These are phyloP conservation scores for Diaporthe sp. DNA, from an alignment of 2,329 filamentous ascomycete genomes.

Conservation along the genomic window DNA sequence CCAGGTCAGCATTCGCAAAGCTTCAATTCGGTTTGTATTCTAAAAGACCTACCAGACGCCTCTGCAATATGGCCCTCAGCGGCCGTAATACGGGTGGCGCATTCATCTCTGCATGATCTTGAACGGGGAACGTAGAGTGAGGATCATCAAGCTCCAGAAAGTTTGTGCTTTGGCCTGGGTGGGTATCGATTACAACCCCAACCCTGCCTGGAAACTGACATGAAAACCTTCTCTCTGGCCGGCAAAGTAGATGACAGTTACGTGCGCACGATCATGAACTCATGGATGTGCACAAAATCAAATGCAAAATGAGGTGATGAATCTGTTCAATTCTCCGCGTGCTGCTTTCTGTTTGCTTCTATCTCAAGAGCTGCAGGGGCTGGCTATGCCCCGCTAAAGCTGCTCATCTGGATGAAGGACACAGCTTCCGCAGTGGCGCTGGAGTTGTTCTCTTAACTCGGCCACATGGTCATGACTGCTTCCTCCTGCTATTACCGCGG, in stretches of 20 bases:
- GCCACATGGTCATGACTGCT: slow-evolving; percentile 3
- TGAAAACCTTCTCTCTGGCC: neutral
- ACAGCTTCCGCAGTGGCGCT: neutral
- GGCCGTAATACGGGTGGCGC: slow-evolving; percentile 54
- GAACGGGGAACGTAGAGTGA: slow-evolving; percentile 29
- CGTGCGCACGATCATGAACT: neutral
- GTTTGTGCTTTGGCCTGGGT: slow-evolving; percentile 27
- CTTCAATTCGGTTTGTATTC: neutral
- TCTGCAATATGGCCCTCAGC: slow-evolving; percentile 50
- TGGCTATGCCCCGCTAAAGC: neutral
- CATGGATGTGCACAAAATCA: neutral
- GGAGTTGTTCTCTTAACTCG: neutral
- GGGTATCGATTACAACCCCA: slow-evolving; percentile 40
- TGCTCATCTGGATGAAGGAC: neutral
- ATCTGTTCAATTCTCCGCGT: neutral
- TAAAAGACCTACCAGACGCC: slow-evolving; percentile 47
- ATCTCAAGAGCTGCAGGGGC: neutral
- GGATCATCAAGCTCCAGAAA: slow-evolving; percentile 38
- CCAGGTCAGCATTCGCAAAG: slow-evolving; percentile 33
- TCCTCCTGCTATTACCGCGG: slow-evolving; percentile 15
- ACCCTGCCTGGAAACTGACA: neutral
- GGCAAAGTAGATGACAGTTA: neutral
- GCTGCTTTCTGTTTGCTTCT: neutral
- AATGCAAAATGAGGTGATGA: neutral
- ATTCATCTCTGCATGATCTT: slow-evolving; percentile 50